These are phyloP conservation scores for Bipolaris sorokiniana DNA, from an alignment of 2,329 filamentous ascomycete species.

Conservation along the genomic window DNA sequence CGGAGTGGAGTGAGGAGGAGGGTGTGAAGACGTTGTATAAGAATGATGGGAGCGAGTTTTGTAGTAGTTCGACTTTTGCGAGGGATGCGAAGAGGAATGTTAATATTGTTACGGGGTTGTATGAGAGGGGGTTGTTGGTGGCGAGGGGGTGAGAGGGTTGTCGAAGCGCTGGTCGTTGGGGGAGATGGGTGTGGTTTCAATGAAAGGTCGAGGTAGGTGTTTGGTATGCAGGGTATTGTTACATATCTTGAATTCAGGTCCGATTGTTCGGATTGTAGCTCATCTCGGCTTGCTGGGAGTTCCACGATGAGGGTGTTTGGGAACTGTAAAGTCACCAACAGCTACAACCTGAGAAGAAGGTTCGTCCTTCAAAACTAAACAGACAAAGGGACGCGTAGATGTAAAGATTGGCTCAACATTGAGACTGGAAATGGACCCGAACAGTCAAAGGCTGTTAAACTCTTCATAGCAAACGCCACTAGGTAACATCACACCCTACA, in stretches of 20 bases:
- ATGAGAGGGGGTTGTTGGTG: conserved; percentile 50
- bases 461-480: background rate
- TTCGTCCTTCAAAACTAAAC: background rate
- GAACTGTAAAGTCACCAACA: too few relatives aligned
- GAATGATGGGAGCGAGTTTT: conserved; percentile 41
- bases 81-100: conserved; percentile 47
- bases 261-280: background rate
- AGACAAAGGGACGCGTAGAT: too few relatives aligned
- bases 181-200: background rate
- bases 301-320: background rate
- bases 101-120: conserved; percentile 49
- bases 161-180: background rate
- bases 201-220: background rate
- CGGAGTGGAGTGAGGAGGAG: conserved; percentile 48
- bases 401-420: too few relatives aligned
- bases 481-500: conserved; percentile 16
- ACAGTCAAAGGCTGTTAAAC: too few relatives aligned
- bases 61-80: conserved; percentile 46
- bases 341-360: background rate
- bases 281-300: background rate
- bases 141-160: conserved; percentile 33
- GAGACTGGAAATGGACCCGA: too few relatives aligned
- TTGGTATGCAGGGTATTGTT: background rate
- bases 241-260: background rate
- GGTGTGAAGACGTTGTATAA: conserved; percentile 48